These are phyloP conservation scores for Sporothrix inflata DNA, from an alignment of 2,329 filamentous ascomycete species.

Conservation along the genomic window DNA sequence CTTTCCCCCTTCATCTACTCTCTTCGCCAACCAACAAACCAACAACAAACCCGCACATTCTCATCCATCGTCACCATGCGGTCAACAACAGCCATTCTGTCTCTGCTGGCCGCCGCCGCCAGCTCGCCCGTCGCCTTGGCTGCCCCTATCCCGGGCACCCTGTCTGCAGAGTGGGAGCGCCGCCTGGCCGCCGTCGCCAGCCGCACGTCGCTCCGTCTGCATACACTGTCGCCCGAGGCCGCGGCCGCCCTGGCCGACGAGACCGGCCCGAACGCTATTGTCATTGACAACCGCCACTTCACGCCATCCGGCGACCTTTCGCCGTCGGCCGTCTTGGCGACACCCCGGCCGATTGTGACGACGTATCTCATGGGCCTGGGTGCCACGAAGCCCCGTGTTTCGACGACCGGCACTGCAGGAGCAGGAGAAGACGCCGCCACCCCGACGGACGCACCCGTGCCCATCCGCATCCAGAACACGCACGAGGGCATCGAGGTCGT, in stretches of 20 bases:
- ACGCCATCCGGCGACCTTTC: slow-evolving; percentile 16
- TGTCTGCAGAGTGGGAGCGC: slow-evolving; percentile 19
- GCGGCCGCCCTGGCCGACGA: slow-evolving; percentile 25
- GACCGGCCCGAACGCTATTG: neutral
- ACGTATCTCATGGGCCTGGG: slow-evolving; percentile 34
- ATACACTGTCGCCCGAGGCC: slow-evolving; percentile 16
- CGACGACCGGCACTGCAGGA: neutral
- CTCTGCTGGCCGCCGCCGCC: slow-evolving; percentile 25
- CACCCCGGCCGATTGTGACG: slow-evolving; percentile 32
- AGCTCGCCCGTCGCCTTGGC: slow-evolving; percentile 20
- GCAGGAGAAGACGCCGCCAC: neutral
- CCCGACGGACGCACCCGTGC: neutral
- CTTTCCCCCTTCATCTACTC: neutral
- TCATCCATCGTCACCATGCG: slow-evolving; percentile 20
- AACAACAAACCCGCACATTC: neutral
- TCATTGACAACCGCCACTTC: slow-evolving; percentile 32
- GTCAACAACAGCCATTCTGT: slow-evolving; percentile 23
- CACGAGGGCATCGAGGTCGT: slow-evolving; percentile 25
- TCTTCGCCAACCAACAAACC: neutral
- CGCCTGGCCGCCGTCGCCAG: slow-evolving; percentile 7
- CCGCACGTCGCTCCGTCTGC: slow-evolving; percentile 7
- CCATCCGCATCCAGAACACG: slow-evolving; percentile 11
- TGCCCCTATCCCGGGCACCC: slow-evolving; percentile 16
- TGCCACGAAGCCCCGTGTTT: neutral
- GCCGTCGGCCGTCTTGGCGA: slow-evolving; percentile 28